Evolutionary conservation across 176 grass and related monocot genomes (phyloP), one percentile per base, ranked within the genome.

Genomic region (Alloteropsis semialata): DNA sequence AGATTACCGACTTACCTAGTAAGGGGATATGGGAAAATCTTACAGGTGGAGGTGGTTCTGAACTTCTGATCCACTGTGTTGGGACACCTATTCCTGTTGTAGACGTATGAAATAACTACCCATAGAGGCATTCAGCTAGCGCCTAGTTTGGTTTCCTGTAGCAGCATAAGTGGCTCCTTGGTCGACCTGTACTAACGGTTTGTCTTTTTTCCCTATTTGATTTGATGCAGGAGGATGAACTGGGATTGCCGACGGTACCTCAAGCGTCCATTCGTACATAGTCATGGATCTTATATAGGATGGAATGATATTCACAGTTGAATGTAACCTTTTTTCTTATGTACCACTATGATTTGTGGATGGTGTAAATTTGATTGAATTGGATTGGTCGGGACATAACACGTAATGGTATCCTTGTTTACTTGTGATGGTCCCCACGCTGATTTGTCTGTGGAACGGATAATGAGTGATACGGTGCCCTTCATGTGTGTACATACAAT

Each of bases 241-340:
- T 97, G 37, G 95, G 95, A 32, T 78, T 97, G 58, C 90, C 92
- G 0, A 83, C 92, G 13, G 95, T 97, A 15, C 95, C 95, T 0
- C 78, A 77, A 54, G 78, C 95, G 72, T 94, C 95, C 1, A 85
- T 97, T 21, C 85, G 95, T 27, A 85, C 85, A 84, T 45, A 85
- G 73, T 82, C 94, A 10, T 1, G 14, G 49, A 69, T 22, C 28
- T 86, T 38, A 54, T 29, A 82, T 33, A 64, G 2, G 41, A 41
- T 21, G 15, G 15, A 27, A 29, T 17, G 11, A 25, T 57, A 7
- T 77, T 41, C 41, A 62, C 25, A 72, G 6, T 78, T 88, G 4
- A 16, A 30, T 45, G 44, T 38, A 73, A 65, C 34, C 14, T 34
- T 44, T 51, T 57, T 12, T 4, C 10, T 27, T 70, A 28, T 54